A percentile compares a stretch with the other conserved stretches of the same genome.
Evolutionary conservation across 148 eudicot genomes (phyloP).

Genomic region (Vaccinium darrowii): DNA sequence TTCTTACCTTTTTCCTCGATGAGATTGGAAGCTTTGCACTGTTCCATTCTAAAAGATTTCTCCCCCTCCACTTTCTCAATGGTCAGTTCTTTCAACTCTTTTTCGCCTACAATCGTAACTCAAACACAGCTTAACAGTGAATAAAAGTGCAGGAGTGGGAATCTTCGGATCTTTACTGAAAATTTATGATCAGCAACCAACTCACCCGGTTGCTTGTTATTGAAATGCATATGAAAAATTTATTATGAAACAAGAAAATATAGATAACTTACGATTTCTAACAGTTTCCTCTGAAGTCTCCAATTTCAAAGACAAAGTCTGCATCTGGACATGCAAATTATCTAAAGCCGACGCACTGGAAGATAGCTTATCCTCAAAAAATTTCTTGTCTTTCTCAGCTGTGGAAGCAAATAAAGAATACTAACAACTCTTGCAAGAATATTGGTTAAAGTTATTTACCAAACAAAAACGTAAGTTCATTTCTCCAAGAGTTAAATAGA

Average conservation of each 20-base stretch:
- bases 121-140: constrained; percentile 3
- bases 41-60: constrained; percentile 47
- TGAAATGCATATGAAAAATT: neutral
- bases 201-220: neutral
- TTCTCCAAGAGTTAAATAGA: neutral
- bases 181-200: neutral
- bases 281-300: constrained; percentile 70
- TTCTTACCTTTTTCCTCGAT: constrained; percentile 72
- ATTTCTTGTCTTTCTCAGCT: constrained; percentile 83
- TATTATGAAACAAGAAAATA: neutral
- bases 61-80: constrained; percentile 57
- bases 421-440: constrained; percentile 2
- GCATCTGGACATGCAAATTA: constrained; percentile 63
- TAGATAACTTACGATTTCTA: constrained; percentile 50
- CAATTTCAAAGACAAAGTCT: constrained; percentile 57
- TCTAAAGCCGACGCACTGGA: constrained; percentile 56
- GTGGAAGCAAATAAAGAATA: constrained; percentile 25
- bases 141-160: constrained; percentile 4
- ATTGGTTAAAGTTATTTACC: neutral
- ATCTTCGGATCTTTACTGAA: neutral
- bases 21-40: constrained; percentile 38
- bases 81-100: constrained; percentile 53
- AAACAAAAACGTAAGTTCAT: neutral
- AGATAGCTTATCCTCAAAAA: constrained; percentile 59
- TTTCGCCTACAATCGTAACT: constrained; percentile 52